Evolutionary conservation across 768 basidiomycete genomes (phyloP), one percentile per base, ranked within the genome.

Genomic region (Tephrocybe sp.): DNA sequence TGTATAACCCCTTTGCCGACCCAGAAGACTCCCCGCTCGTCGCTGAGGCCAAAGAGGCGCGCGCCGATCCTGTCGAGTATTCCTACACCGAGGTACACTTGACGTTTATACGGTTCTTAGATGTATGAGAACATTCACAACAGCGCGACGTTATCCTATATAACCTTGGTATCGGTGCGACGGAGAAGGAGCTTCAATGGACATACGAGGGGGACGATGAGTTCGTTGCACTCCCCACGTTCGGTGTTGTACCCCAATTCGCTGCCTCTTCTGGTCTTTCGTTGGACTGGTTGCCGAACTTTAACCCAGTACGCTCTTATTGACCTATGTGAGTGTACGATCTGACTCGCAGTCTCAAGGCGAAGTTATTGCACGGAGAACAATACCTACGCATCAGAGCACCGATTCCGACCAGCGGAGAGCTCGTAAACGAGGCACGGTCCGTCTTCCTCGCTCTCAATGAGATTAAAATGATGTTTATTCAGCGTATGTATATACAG

Each of bases 301-400:
- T 86, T 76, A 95, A 95, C 64, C 93, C 93, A 4, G 92, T 91
- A 60, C 44, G 83, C 68, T 9, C 11, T 12, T 24, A n/a, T n/a
- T 54, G 15, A 38, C 15, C 14, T 45, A 9, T 2, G 14, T 17
- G 17, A 25, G 30, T 11, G 18, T 45, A 26, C 34, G 6, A 17
- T 20, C 23, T 47, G 24, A 52, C 7, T 5, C 11, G 28, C 5
- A 18, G 37, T 43, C 2, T 54, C n/a, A n/a, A 93, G 92, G 92
- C 94, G 41, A 98, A 93, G 70, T 76, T 99, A n/a, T 80, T 99
- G 15, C 97, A 99, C 65, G 97, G 97, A 39, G 97, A 99, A 65
- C 97, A 98, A 62, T 98, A 92, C 68, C 73, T 99, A 59, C 79
- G 83, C 54, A 91, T 99, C 67, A 87, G 89, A 61, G 84, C 74